Base-by-base conservation (phyloP, 2,329 filamentous ascomycete genomes). In the Alternaria longipes region DNA sequence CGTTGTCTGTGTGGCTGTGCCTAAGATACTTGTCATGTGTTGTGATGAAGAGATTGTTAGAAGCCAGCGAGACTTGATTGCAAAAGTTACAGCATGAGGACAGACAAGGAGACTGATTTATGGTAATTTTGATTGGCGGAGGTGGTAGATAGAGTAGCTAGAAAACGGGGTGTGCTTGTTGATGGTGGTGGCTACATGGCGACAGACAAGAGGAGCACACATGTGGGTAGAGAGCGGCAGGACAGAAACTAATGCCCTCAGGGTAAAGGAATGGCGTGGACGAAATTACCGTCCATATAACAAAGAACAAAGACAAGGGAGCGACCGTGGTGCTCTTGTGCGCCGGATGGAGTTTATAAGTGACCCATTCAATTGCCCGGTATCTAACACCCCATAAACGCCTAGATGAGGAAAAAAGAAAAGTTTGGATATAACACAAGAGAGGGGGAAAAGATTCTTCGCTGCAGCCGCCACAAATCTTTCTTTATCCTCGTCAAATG, bases 231-330 rank as follows among this genome's bases (percentile, higher is more conserved):
- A 38, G 58, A 60, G 54, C 53, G 58, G 58, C 58, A 60, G 58
- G 58, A 53, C 54, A 60, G 58, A 28, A 57, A 60, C 58, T 57
- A 60, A 60, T 60, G 54, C 30, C 58, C 54, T 60, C 22, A 32
- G 22, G 52, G 14, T 55, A 56, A 66, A 65, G 50, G 60, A 66
- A 57, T 59, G 63, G 61, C 58, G 41, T 54, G 58, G 61, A 66
- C 63, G 56, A 66, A 61, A 66, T 66, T 66, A 66, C 63, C 63
- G 62, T 65, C 51, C 60, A 30, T 26, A 63, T 34, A 54, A 63
- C 55, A 64, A 60, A 51, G 47, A 46, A 61, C 51, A 60, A 32
- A 28, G 44, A 30, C 24, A 57, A 68, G 49, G 41, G 60, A 55
- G 46, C 52, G 58, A 63, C 57, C 60, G 52, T 62, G 63, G 59